Evolutionary conservation across 345 rosid genomes (phyloP).

Genomic region (Orychophragmus violaceus): DNA sequence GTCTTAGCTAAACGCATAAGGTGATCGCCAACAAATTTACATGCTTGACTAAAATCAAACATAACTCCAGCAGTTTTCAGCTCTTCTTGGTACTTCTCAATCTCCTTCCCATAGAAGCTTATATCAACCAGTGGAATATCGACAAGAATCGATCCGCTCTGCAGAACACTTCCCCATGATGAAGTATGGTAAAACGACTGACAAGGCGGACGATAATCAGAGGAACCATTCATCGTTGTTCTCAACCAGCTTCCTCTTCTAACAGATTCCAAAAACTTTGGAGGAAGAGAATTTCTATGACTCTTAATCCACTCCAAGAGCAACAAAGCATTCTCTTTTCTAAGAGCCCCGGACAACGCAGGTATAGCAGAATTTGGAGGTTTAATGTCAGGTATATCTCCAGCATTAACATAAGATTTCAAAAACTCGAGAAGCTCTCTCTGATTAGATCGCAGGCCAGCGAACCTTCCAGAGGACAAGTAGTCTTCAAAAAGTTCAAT

Average conservation of each 20-base stretch:
- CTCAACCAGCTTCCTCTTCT: conserved; percentile 59
- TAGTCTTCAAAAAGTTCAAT: conserved; percentile 56
- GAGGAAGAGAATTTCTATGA: conserved; percentile 20
- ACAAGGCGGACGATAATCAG: conserved; percentile 48
- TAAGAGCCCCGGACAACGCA: conserved; percentile 46
- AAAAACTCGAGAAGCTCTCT: conserved; percentile 41
- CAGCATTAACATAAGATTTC: conserved; percentile 21
- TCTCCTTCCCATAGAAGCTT: conserved; percentile 42
- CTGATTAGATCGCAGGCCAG: conserved; percentile 32
- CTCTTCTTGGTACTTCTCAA: conserved; percentile 36
- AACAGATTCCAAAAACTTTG: conserved; percentile 42
- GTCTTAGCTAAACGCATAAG: conserved; percentile 49
- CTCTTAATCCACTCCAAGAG: conserved; percentile 52
- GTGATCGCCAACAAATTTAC: conserved; percentile 43
- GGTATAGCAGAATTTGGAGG: conserved; percentile 58
- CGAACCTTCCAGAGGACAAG: conserved; percentile 27
- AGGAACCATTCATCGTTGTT: conserved; percentile 38
- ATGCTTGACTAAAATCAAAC: conserved; percentile 54
- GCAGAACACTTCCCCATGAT: conserved; percentile 57
- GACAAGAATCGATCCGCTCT: conserved; percentile 45
- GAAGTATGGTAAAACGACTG: conserved; percentile 48
- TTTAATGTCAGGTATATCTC: conserved; percentile 45
- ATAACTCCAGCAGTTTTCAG: conserved; percentile 52
- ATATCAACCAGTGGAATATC: conserved; percentile 68
- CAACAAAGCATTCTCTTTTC: conserved; percentile 43